Percentiles rank a stretch among this genome's conserved stretches.
phyloP scores from a whole-genome alignment of 371 early-diverging fungal genomes.

The Lichtheimia corymbifera region DNA sequence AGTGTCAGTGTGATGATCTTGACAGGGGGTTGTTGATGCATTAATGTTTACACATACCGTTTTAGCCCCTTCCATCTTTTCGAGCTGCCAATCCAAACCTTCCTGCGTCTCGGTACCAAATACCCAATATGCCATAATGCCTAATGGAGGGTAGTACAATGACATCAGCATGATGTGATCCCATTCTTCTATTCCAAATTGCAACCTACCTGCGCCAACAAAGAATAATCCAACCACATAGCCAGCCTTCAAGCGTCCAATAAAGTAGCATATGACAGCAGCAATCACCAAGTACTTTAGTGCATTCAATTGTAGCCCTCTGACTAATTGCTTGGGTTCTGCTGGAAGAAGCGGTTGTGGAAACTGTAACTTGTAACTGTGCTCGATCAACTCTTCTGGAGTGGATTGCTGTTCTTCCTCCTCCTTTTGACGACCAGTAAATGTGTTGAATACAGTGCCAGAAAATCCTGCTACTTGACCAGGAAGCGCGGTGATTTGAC shows the following conservation, averaged over 20 bases:
- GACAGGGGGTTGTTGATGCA: not conserved
- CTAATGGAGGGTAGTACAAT: not conserved
- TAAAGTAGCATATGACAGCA: slow-evolving; percentile 17
- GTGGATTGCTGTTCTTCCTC: not conserved
- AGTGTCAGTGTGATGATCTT: not conserved
- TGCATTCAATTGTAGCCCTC: slow-evolving; percentile 22
- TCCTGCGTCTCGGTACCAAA: slow-evolving; percentile 20
- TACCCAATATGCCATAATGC: slow-evolving; percentile 20
- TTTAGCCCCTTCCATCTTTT: slow-evolving; percentile 21
- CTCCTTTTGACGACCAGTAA: not conserved
- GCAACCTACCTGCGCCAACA: slow-evolving; percentile 8
- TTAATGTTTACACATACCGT: slow-evolving; percentile 9
- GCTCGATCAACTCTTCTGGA: slow-evolving; percentile 1
- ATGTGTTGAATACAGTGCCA: slow-evolving; percentile 2
- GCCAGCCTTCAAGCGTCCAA: slow-evolving; percentile 21
- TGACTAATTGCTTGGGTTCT: slow-evolving; percentile 16
- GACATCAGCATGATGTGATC: not conserved
- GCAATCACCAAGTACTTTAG: slow-evolving; percentile 18
- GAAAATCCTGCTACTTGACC: slow-evolving; percentile 4
- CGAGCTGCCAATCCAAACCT: slow-evolving; percentile 32
- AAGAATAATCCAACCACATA: slow-evolving; percentile 14
- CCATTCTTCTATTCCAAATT: not conserved
- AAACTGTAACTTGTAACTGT: slow-evolving; percentile 17
- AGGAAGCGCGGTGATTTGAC: not conserved
- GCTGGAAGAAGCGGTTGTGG: slow-evolving; percentile 20